Base-by-base conservation (phyloP, 2,329 filamentous ascomycete species). In the Pseudocercospora crystallina region DNA sequence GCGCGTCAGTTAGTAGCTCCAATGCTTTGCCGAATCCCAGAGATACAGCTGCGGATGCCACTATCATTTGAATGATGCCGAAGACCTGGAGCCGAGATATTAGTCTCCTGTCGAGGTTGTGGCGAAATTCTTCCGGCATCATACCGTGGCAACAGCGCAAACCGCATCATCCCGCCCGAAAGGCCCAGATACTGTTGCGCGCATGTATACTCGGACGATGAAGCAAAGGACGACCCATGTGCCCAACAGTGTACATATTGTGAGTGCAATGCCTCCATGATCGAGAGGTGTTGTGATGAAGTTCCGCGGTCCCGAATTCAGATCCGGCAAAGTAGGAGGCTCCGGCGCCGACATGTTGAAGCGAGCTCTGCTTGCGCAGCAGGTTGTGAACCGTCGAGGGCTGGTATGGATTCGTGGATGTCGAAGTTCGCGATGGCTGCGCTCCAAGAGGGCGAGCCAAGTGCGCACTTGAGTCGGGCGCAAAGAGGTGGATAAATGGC, bases 181-280 rank as follows among this genome's bases (percentile, higher is more conserved):
- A 10, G 60, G 57, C 9, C 57, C 57, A 29, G 53, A 56, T 17
- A 61, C 55, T 8, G 57, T 59, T n/a, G 51, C 53, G 29, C 60
- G 47, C 54, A 61, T 62, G 54, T 58, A 61, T 14, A 61, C 38
- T 36, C 60, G 49, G 14, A 61, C 51, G 29, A 59, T 43, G 32
- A 59, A 62, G 50, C 58, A 61, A 5, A 62, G 52, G 3, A 62
- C 43, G 5, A 56, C 57, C 57, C 57, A 62, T 8, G 57, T 60
- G 15, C 56, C 59, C 57, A 62, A 53, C 12, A 61, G 47, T 15
- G 58, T 61, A 31, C 58, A 57, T 32, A 62, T 52, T 13, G 57
- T 57, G 15, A 61, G 37, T 12, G 59, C 59, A 31, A 62, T 56
- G 11, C 60, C 60, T 45, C 60, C 58, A 56, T 60, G 60, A 30